Evolutionary conservation across 106 monocot species (phyloP), one percentile per base, ranked within the genome.

Genomic region (Hemerocallis citrina): DNA sequence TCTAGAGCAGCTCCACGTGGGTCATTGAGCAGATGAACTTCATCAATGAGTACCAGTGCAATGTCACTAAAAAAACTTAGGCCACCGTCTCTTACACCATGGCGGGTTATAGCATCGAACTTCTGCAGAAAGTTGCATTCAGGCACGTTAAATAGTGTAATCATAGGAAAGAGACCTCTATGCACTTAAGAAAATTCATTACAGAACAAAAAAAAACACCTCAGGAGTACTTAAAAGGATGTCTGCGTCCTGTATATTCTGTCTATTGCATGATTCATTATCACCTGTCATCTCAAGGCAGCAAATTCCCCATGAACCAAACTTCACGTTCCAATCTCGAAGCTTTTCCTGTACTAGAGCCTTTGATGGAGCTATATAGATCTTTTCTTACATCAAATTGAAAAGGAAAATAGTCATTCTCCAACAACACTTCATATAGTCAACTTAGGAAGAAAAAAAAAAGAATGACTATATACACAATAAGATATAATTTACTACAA

Each of bases 261-360:
- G 87, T 28, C 45, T 23, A 25, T 72, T 84, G 75, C 72, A 86
- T 33, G 47, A 70, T 74, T 90, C 90, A 74, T 68, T 95, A 59
- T 96, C 95, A 61, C 90, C 81, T 33, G 95, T 91, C 95, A 96
- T 81, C 69, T 96, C 95, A 65, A 96, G 72, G 66, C 86, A 96
- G 43, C 46, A 79, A 45, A 96, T 66, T 51, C 79, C 90, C 68
- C 60, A 79, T 38, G 87, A 63, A 63, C 72, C 68, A 67, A 96
- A 63, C 74, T 91, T 96, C 74, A 74, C 55, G n/a, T 74, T 81
- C 95, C 95, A 96, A 39, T 96, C 90, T 55, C 95, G 86, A 20
- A 84, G 75, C 59, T 90, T 96, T 79, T 96, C 90, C 50, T 96
- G 95, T 30, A 96, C 90, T 62, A 96, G 72, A 4, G 95, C 95